Evolutionary conservation across 768 basidiomycete species (phyloP), one percentile per base, ranked within the genome.

Genomic region (Kwoniella dejecticola): DNA sequence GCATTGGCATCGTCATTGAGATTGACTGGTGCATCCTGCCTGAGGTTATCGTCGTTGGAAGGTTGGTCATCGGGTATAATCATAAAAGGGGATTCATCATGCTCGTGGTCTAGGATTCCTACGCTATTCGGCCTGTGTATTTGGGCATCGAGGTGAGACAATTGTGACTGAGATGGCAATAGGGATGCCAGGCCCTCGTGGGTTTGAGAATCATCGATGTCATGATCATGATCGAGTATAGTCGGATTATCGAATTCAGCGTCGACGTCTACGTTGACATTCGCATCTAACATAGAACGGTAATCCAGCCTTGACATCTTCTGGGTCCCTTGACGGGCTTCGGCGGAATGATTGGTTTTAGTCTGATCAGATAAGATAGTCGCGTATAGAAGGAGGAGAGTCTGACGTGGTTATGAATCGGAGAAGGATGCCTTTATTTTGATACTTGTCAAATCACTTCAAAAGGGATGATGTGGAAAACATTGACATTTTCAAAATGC

Each of bases 81-180:
- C 3, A 59, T 29, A 36, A 52, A 59, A n/a, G 47, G 31, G 10
- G 57, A 23, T 29, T 52, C 58, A 52, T 62, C 52, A 12, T 55
- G 48, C 17, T 62, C 52, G 27, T 62, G 52, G n/a, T 55, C 45
- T 52, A 62, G 29, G 7, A 53, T 48, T 23, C 30, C 59, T 27
- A 33, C 13, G 8, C 30, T 30, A 19, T 40, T 40, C 7, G 42
- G 40, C 40, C 44, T 26, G 48, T 44, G 54, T 36, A 29, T 11
- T 26, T 31, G 29, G 53, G n/a, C 30, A 30, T 41, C 46, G 24
- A 45, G 12, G 26, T 58, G 33, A 36, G 7, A 7, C 23, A 17
- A 44, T 6, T 7, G 41, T 8, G 11, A n/a, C 6, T 42, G 41
- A 42, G 11, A 19, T 11, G 11, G 41, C 19, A 19, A 42, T 42